Conservation (phyloP, 805 yeast genomes). For the Lipomyces sp. region DNA sequence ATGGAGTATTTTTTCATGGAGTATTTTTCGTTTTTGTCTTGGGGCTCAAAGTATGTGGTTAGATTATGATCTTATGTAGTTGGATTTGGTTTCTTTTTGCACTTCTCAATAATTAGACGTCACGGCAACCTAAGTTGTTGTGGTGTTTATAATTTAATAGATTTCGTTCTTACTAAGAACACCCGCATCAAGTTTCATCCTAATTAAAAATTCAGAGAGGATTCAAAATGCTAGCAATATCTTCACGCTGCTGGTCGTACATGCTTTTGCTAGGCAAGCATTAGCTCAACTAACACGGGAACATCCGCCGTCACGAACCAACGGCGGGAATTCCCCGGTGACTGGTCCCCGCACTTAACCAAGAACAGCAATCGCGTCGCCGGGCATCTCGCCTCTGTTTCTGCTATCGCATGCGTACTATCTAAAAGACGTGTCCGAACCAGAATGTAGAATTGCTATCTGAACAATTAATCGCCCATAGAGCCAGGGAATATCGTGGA, state of each 20-base stretch:
- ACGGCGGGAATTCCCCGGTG: constrained; percentile 46
- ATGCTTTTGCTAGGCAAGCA: constrained; percentile 46
- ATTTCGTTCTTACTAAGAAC: neutral
- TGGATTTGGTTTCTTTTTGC: neutral
- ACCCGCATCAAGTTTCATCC: neutral
- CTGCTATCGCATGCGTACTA: constrained; percentile 45
- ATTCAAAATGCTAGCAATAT: constrained; percentile 41
- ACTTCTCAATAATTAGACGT: neutral
- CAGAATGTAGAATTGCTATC: too few relatives aligned
- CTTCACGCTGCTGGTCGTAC: constrained; percentile 42
- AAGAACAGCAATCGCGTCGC: constrained; percentile 47
- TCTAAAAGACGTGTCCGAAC: constrained; percentile 37
- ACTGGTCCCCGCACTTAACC: constrained; percentile 47
- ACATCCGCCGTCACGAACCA: constrained; percentile 46
- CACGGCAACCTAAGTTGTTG: neutral
- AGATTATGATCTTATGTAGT: neutral
- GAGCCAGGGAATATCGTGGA: too few relatives aligned
- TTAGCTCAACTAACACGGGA: constrained; percentile 47
- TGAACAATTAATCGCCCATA: too few relatives aligned
- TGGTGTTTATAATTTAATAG: neutral
- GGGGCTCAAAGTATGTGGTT: neutral
- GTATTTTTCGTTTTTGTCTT: neutral
- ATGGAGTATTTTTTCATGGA: neutral
- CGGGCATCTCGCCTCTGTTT: constrained; percentile 48
- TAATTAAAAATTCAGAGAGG: constrained; percentile 39